These are phyloP conservation scores for Vaccinium corymbosum DNA, from an alignment of 148 eudicot species.

Conservation along the genomic window DNA sequence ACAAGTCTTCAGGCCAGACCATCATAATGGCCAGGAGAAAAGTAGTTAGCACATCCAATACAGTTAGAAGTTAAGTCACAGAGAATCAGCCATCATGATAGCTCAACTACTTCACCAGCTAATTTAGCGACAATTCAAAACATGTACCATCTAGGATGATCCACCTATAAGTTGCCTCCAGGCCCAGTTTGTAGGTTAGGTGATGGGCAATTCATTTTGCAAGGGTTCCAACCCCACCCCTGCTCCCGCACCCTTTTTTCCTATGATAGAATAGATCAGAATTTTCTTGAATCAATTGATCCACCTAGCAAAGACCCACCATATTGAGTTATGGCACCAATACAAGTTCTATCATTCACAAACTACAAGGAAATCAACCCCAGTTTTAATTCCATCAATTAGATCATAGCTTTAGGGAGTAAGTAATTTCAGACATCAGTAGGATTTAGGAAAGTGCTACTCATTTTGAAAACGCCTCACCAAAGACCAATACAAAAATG, in stretches of 20 bases:
- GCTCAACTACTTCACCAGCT: not conserved
- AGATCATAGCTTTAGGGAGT: not conserved
- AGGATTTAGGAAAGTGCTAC: not conserved
- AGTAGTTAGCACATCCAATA: not conserved
- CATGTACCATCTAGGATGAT: not conserved
- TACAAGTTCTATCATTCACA: not conserved
- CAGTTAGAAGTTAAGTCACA: not conserved
- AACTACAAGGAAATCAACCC: constrained; percentile 7
- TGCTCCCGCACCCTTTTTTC: too few relatives aligned
- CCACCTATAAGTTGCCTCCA: too few relatives aligned
- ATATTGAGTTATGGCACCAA: not conserved
- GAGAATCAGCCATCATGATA: not conserved
- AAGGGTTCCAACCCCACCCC: too few relatives aligned
- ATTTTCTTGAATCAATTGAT: not conserved
- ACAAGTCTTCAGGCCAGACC: not conserved
- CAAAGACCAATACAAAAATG: not conserved
- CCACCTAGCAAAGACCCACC: not conserved
- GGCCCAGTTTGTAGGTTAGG: too few relatives aligned
- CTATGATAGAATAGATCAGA: too few relatives aligned
- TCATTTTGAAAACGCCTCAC: constrained; percentile 1
- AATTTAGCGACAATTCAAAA: not conserved
- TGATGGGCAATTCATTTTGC: too few relatives aligned
- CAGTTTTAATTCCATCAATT: not conserved
- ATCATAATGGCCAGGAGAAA: not conserved
- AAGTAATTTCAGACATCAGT: not conserved